Evolutionary conservation across 2,329 filamentous ascomycete genomes (phyloP), one percentile per base, ranked within the genome.

Genomic region (Diaporthe ampelina): DNA sequence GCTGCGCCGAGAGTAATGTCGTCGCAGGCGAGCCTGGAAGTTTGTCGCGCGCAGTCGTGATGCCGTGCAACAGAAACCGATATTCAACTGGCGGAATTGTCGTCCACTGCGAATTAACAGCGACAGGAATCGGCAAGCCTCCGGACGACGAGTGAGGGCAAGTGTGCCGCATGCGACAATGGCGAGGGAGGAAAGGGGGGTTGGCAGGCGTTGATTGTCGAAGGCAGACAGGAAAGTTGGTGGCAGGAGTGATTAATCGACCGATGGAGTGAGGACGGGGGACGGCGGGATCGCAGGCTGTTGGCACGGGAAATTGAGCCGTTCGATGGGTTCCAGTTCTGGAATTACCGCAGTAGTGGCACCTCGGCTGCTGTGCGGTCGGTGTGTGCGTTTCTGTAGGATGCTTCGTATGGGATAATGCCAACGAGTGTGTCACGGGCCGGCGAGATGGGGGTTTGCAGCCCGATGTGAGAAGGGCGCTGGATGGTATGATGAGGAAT

Each of bases 281-380:
- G 37, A 63, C 73, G 58, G 57, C 52, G 50, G 57, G 54, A 54
- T 74, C 68, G 74, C 48, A 35, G 56, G 59, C 26, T 56, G 70
- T 54, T 63, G 70, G 70, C 48, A 72, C 72, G 74, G 74, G 74
- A 74, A 74, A 75, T 75, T 75, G 74, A 57, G 58, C 59, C 45
- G 61, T 65, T 75, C 54, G 72, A 69, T 74, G 72, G 74, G 68
- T 67, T 70, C 69, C 74, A 74, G 68, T 57, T 57, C 45, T 75
- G 71, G 74, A 75, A 75, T 75, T 75, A 73, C 74, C 74, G 74
- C 74, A 75, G 72, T 37, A 63, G 54, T 68, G 63, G 52, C 45
- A 59, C 70, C 54, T 73, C 73, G 70, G 73, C 43, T 73, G 73
- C 59, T 73, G 54, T 61, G 57, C 50, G 54, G 52, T 68, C 59